phyloP scores from a whole-genome alignment of 306 rosid species.

The Arachis hypogaea region DNA sequence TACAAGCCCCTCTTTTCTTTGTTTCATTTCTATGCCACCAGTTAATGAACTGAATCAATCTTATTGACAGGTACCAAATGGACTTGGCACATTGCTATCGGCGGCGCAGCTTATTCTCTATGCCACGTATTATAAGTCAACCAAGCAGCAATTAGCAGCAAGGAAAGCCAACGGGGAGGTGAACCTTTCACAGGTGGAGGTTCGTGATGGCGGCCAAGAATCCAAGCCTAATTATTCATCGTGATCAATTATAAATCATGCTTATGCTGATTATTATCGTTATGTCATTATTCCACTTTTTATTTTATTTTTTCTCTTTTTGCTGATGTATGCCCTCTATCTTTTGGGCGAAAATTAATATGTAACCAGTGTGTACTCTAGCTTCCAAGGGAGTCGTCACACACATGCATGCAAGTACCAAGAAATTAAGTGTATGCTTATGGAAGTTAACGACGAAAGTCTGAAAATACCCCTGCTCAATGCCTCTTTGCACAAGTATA shows the following conservation, averaged over 20 bases:
- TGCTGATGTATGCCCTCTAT: not conserved
- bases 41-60: not conserved
- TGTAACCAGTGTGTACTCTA: not conserved
- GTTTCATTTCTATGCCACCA: too few species aligned
- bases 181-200: slow-evolving; percentile 47
- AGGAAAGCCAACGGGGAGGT: slow-evolving; percentile 48
- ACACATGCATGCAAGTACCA: not conserved
- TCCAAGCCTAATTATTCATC: slow-evolving; percentile 27
- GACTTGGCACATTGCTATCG: slow-evolving; percentile 63
- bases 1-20: not conserved
- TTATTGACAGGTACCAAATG: slow-evolving; percentile 78
- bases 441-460: not conserved
- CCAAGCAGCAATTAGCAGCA: slow-evolving; percentile 57
- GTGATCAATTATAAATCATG: slow-evolving; percentile 23
- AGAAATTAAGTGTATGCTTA: not conserved
- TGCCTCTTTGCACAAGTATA: not conserved
- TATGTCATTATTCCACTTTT: not conserved
- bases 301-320: too few species aligned
- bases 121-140: slow-evolving; percentile 79
- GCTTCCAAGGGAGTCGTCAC: not conserved
- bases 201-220: slow-evolving; percentile 12
- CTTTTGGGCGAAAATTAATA: not conserved
- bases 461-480: not conserved
- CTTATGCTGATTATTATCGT: not conserved
- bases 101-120: slow-evolving; percentile 70